These are phyloP conservation scores for Prunus mume DNA, from an alignment of 306 rosid genomes.

Conservation along the genomic window DNA sequence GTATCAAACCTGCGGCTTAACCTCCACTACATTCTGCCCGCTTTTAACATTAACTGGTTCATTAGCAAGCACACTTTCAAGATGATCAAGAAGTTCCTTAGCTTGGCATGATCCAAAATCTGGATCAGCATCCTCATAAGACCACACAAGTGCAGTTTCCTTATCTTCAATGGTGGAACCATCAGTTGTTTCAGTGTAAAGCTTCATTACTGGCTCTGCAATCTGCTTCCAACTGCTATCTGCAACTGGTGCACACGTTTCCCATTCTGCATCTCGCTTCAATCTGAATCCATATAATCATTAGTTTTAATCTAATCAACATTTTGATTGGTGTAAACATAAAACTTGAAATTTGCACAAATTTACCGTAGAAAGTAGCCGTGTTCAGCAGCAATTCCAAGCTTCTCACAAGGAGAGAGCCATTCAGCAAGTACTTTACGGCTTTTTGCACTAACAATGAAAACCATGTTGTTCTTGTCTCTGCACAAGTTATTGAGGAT, in stretches of 20 bases:
- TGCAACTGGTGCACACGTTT: slow-evolving; percentile 44
- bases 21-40: slow-evolving; percentile 62
- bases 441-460: slow-evolving; percentile 71
- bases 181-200: slow-evolving; percentile 75
- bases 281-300: slow-evolving; percentile 36
- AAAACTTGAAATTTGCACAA: neutral
- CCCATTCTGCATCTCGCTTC: slow-evolving; percentile 59
- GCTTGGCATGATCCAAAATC: slow-evolving; percentile 84
- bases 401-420: slow-evolving; percentile 77
- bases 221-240: slow-evolving; percentile 72
- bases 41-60: slow-evolving; percentile 77
- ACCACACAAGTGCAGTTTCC: slow-evolving; percentile 66
- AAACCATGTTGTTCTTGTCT: slow-evolving; percentile 69
- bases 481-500: slow-evolving; percentile 58
- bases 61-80: slow-evolving; percentile 75
- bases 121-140: slow-evolving; percentile 71
- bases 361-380: slow-evolving; percentile 73
- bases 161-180: slow-evolving; percentile 76
- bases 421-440: slow-evolving; percentile 57
- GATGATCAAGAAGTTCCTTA: slow-evolving; percentile 79
- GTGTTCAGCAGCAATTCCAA: slow-evolving; percentile 86
- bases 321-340: neutral
- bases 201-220: slow-evolving; percentile 73
- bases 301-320: neutral
- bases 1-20: slow-evolving; percentile 65